Evolutionary conservation across 2,329 filamentous ascomycete genomes (phyloP).

Genomic region (Hypoxylon rubiginosum): DNA sequence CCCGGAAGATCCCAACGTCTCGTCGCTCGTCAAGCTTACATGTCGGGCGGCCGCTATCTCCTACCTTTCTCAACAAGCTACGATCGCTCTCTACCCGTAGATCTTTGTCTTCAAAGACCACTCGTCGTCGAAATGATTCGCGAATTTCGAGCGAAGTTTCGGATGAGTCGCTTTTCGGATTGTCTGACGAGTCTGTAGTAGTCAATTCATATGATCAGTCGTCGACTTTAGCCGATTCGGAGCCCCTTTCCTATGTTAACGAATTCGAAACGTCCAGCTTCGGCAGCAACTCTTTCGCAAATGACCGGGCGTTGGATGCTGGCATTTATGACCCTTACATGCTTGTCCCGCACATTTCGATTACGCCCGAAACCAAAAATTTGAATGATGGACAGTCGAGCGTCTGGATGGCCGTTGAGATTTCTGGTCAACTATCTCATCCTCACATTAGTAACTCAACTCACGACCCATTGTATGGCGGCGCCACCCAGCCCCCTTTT

Average conservation of each 20-base stretch:
- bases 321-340: slow-evolving; percentile 49
- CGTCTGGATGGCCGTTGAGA: slow-evolving; percentile 65
- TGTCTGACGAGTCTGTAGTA: slow-evolving; percentile 17
- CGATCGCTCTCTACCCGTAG: slow-evolving; percentile 47
- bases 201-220: slow-evolving; percentile 36
- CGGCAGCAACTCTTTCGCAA: slow-evolving; percentile 44
- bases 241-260: slow-evolving; percentile 25
- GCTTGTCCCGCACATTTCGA: slow-evolving; percentile 59
- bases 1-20: slow-evolving; percentile 15
- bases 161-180: slow-evolving; percentile 32
- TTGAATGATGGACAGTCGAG: slow-evolving; percentile 52
- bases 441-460: slow-evolving; percentile 31
- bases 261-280: slow-evolving; percentile 28
- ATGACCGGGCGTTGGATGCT: slow-evolving; percentile 48
- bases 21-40: slow-evolving; percentile 42
- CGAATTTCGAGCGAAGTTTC: slow-evolving; percentile 40
- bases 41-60: slow-evolving; percentile 33
- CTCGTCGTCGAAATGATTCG: slow-evolving; percentile 33
- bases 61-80: slow-evolving; percentile 39
- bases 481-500: slow-evolving; percentile 23
- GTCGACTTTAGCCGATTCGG: slow-evolving; percentile 26
- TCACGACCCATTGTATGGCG: slow-evolving; percentile 6
- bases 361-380: slow-evolving; percentile 58
- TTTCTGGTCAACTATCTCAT: slow-evolving; percentile 58
- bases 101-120: slow-evolving; percentile 44